These are phyloP conservation scores for Coniochaeta sp. DNA, from an alignment of 2,329 filamentous ascomycete species.

Conservation along the genomic window DNA sequence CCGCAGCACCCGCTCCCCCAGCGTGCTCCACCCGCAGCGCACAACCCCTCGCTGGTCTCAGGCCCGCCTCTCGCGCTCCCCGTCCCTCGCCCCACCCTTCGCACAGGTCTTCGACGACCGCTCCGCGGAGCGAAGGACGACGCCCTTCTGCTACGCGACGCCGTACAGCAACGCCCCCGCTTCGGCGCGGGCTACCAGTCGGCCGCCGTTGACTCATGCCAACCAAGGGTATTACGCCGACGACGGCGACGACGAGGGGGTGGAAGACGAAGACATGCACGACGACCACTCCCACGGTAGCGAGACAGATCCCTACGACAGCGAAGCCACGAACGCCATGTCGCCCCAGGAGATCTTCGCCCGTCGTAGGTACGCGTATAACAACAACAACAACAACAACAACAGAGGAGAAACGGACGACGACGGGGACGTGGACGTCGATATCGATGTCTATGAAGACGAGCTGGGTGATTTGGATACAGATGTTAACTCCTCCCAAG, in stretches of 20 bases:
- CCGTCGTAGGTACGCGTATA: constrained; percentile 1
- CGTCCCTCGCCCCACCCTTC: constrained; percentile 28
- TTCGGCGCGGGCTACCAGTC: constrained; percentile 20
- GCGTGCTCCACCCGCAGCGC: constrained; percentile 29
- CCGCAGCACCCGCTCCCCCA: constrained; percentile 53
- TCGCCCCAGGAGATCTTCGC: constrained; percentile 6
- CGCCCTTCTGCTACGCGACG: constrained; percentile 68
- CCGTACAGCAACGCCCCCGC: constrained; percentile 59
- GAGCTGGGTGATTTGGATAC: constrained; percentile 23
- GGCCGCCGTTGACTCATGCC: constrained; percentile 9
- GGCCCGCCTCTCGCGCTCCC: constrained; percentile 22
- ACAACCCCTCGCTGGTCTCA: constrained; percentile 51
- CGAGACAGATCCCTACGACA: constrained; percentile 18
- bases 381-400: too few relatives aligned
- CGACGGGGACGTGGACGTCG: constrained; percentile 17
- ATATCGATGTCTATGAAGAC: constrained; percentile 23
- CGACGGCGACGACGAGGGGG: constrained; percentile 25
- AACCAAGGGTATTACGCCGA: constrained; percentile 19
- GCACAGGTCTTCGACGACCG: constrained; percentile 28
- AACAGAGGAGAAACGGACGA: constrained; percentile 14
- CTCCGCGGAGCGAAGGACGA: constrained; percentile 32
- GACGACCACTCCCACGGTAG: constrained; percentile 13
- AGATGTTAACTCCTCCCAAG: too few relatives aligned
- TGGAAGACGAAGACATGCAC: constrained; percentile 16
- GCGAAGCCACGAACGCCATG: constrained; percentile 27